Conservation (phyloP, 108 stramenopile species). For the Nitzschia inconspicua region DNA sequence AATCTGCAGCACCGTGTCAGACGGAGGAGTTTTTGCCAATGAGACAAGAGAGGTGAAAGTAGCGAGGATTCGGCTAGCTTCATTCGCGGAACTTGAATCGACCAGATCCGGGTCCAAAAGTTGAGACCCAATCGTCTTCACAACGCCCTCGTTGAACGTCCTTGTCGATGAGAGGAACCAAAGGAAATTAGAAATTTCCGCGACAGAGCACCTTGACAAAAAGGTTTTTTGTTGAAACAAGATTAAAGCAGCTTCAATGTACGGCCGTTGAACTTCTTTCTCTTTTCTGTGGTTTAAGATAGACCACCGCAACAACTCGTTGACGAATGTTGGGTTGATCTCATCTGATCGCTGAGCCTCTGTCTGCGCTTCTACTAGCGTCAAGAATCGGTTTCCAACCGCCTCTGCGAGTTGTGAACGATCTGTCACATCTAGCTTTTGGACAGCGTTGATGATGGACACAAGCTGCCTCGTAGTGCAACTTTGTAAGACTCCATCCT, state of each 20-base stretch:
- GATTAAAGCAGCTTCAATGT: conserved; percentile 32
- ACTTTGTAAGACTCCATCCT: conserved; percentile 10
- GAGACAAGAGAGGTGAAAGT: conserved; percentile 35
- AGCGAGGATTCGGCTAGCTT: conserved; percentile 59
- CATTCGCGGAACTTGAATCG: conserved; percentile 41
- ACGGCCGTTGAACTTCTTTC: conserved; percentile 28
- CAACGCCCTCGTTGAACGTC: conserved; percentile 40
- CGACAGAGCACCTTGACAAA: conserved; percentile 32
- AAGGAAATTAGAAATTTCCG: conserved; percentile 47
- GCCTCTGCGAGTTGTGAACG: conserved; percentile 5
- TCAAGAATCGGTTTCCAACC: conserved; percentile 11
- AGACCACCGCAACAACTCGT: conserved; percentile 41
- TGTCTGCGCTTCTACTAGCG: not conserved
- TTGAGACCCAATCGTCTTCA: conserved; percentile 29
- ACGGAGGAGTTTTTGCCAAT: not conserved
- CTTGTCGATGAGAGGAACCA: conserved; percentile 47
- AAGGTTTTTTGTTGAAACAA: conserved; percentile 45
- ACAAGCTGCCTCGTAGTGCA: conserved; percentile 7
- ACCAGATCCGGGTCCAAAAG: conserved; percentile 42
- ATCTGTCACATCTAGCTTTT: conserved; percentile 15
- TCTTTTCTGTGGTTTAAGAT: conserved; percentile 38
- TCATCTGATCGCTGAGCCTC: not conserved
- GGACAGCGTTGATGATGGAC: conserved; percentile 8
- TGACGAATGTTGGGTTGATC: conserved; percentile 11
- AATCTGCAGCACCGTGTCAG: conserved; percentile 2